Evolutionary conservation across 192 early-diverging fungal species (phyloP), one percentile per base, ranked within the genome.

Genomic region (Paraglomus brasilianum): DNA sequence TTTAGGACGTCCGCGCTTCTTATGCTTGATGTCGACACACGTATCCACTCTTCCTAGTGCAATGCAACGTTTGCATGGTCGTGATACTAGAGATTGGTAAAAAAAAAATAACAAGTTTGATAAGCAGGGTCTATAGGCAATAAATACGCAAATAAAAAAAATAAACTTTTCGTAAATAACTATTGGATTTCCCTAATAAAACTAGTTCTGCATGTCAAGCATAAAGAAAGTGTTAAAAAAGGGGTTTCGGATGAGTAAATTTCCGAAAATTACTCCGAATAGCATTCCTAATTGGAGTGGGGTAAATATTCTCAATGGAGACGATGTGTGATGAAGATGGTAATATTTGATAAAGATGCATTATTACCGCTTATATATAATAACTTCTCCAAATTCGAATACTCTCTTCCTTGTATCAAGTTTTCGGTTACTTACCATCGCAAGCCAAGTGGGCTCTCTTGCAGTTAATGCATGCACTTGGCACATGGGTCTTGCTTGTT

Each of bases 391-490:
- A 30, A 30, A 30, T 1, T 30, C 3, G 30, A n/a, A 30, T 30
- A 30, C 1, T 3, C 30, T 30, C 30, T 30, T 30, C 30, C 3
- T 30, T 30, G 30, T 30, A 30, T 39, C 4, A 44, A 24, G n/a
- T 30, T 38, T 15, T 22, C 9, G 2, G 39, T 15, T 8, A 75
- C 85, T 86, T 83, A 87, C 85, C 80, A 82, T 95, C 92, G 79
- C 93, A 95, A 13, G 91, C 91, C 49, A 95, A 79, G 70, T 95
- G 93, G 4, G 92, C 90, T 64, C 87, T 85, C 68, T 92, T 93
- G 79, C 93, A 95, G 77, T 94, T 91, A 42, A 87, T 79, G 75
- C 93, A 95, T n/a, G 93, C 93, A 71, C 90, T 92, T 38, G 87
- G 86, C 11, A 95, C 93, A 65, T 95, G 92, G 49, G 86, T 78